Base-by-base conservation (phyloP, 2,329 filamentous ascomycete species). In the Ascocoryne sarcoides region DNA sequence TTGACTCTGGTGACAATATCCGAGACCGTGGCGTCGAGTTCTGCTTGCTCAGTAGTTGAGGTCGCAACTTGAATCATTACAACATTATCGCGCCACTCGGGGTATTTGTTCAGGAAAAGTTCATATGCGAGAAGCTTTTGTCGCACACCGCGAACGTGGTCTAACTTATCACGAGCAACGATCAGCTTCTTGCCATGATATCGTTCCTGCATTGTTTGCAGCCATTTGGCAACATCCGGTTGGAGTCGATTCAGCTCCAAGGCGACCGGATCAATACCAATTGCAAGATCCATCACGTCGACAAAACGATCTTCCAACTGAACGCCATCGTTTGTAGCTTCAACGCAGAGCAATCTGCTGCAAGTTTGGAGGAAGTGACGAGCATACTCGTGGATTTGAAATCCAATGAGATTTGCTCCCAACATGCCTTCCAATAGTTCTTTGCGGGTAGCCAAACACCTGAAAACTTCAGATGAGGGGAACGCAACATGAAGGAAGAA, bases 401-500 rank as follows among this genome's bases (percentile, higher is more conserved):
- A 96, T 2, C 86, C 89, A 47, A 96, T 77, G 10, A 96, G 69
- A 53, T 95, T 94, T 40, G 92, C 86, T 8, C 90, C 90, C 0
- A 96, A 76, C 70, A 96, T 90, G 40, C 92, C 90, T 53, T 95
- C 83, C 1, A 96, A 73, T 8, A 96, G 73, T 62, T 95, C 76
- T 51, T 84, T 89, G 43, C 90, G 83, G 9, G 87, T 81, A 2
- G 90, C 85, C 16, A 96, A 67, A 60, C 90, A 96, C 35, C 90
- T 78, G 65, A 96, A 96, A 1, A 96, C 87, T 57, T 96, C 90
- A 0, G 90, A 95, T 0, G 90, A 95, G 0, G 90, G 90, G 62
- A 96, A 96, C 0, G 90, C 88, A 19, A 90, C 87, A 59, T 96
- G 90, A 12, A 96, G 67, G 66, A 95, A 96, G 67, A 96, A 92